Conservation (phyloP, 257 asterid species). For the Petunia secreta region DNA sequence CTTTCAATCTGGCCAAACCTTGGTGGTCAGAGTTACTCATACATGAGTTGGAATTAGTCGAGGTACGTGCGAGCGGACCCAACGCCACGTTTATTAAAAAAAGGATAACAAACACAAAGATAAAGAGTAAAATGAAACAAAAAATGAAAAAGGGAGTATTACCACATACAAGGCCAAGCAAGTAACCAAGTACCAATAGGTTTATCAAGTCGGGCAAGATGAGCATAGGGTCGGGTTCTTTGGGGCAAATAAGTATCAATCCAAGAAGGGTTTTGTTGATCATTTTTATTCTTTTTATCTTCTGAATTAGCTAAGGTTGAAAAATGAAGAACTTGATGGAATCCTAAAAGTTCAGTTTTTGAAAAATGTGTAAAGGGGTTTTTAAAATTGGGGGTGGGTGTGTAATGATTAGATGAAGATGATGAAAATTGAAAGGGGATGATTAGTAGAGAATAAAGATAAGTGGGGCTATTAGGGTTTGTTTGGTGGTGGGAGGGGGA, state of each 20-base stretch:
- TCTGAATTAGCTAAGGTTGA: conserved; percentile 49
- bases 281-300: conserved; percentile 28
- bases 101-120: not conserved
- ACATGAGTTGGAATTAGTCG: no score
- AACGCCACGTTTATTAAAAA: no score
- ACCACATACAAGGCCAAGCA: conserved; percentile 99
- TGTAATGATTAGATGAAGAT: not conserved
- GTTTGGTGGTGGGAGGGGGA: not conserved
- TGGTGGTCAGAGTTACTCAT: no score
- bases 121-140: not conserved
- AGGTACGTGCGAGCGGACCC: no score
- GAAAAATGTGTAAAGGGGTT: not conserved
- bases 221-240: conserved; percentile 66
- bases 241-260: conserved; percentile 74
- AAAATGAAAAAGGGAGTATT: not conserved
- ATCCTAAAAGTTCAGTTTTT: conserved; percentile 6
- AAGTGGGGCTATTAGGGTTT: not conserved
- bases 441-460: not conserved
- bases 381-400: not conserved
- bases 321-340: conserved; percentile 32
- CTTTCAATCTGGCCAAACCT: no score
- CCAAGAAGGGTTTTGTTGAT: conserved; percentile 51
- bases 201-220: conserved; percentile 82
- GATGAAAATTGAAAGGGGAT: not conserved
- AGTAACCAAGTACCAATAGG: conserved; percentile 96